A percentile compares a stretch with the other conserved stretches of the same genome.
Conservation (phyloP, 768 basidiomycete genomes). For the Suillus fuscotomentosus region DNA sequence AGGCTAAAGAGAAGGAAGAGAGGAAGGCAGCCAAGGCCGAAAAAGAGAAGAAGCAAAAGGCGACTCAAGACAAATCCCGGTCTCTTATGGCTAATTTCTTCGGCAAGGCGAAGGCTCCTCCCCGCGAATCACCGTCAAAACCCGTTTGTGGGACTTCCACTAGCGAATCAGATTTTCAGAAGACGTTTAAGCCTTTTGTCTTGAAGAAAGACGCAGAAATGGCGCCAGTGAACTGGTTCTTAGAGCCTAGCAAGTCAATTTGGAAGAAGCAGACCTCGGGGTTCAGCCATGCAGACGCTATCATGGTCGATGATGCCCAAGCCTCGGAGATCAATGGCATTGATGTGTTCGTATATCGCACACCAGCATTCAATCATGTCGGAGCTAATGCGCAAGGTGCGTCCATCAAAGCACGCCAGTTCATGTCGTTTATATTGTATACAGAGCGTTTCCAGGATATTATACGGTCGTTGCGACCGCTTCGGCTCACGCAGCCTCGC, state of each 20-base stretch:
- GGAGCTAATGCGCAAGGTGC: constrained; percentile 14
- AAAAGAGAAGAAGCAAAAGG: constrained; percentile 69
- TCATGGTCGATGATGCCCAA: constrained; percentile 59
- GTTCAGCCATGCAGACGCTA: constrained; percentile 42
- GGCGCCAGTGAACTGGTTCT: constrained; percentile 75
- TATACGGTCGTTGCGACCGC: constrained; percentile 32
- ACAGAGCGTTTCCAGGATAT: constrained; percentile 12
- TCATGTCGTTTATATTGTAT: constrained; percentile 28
- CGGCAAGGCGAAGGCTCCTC: constrained; percentile 50
- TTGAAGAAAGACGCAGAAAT: constrained; percentile 72
- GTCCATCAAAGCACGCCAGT: constrained; percentile 2
- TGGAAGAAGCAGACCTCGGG: constrained; percentile 20
- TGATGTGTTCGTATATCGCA: constrained; percentile 5
- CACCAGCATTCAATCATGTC: constrained; percentile 22
- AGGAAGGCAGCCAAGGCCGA: constrained; percentile 69
- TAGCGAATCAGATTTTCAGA: constrained; percentile 63
- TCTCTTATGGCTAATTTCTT: constrained; percentile 81
- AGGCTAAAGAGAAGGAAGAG: constrained; percentile 72
- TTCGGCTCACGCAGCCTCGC: constrained; percentile 20
- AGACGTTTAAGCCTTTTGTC: constrained; percentile 75
- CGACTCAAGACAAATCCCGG: constrained; percentile 69
- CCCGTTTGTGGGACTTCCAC: constrained; percentile 33
- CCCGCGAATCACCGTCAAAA: constrained; percentile 21
- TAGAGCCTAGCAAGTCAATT: constrained; percentile 26
- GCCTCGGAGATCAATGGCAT: constrained; percentile 12